Conservation (phyloP, 345 rosid genomes). For the Arabis hirsuta region DNA sequence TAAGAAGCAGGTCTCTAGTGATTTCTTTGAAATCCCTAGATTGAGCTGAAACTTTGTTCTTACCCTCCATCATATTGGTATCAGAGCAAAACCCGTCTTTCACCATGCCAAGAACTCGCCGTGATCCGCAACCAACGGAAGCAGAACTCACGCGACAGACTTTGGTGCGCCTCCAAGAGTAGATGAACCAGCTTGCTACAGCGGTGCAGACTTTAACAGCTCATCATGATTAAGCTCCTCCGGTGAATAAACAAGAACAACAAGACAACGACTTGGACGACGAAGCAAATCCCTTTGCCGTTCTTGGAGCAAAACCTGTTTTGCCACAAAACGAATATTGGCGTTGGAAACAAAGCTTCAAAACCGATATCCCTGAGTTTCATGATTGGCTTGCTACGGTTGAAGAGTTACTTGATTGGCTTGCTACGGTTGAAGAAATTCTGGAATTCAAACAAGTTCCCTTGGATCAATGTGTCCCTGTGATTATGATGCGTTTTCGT, state of each 20-base stretch:
- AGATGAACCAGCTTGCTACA: neutral
- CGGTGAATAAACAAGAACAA: no score
- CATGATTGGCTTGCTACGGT: neutral
- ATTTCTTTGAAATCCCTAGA: neutral
- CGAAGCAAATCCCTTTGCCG: no score
- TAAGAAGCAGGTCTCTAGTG: constrained; percentile 3
- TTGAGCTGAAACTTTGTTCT: constrained; percentile 1
- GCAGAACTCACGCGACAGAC: no score
- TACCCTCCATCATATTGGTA: constrained; percentile 9
- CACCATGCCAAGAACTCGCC: neutral
- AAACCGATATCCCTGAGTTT: neutral
- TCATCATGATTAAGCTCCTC: no score
- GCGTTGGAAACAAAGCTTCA: neutral
- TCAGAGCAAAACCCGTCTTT: neutral
- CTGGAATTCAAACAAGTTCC: neutral
- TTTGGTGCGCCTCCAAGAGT: neutral
- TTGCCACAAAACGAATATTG: neutral
- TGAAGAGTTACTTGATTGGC: neutral
- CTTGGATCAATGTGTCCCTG: neutral
- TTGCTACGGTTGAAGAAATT: neutral
- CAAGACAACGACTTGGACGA: no score
- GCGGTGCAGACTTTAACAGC: neutral
- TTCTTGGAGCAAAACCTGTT: no score
- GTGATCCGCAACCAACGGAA: no score
- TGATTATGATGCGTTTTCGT: neutral